phyloP scores from a whole-genome alignment of 768 basidiomycete species.

The Trametopsis cervina region DNA sequence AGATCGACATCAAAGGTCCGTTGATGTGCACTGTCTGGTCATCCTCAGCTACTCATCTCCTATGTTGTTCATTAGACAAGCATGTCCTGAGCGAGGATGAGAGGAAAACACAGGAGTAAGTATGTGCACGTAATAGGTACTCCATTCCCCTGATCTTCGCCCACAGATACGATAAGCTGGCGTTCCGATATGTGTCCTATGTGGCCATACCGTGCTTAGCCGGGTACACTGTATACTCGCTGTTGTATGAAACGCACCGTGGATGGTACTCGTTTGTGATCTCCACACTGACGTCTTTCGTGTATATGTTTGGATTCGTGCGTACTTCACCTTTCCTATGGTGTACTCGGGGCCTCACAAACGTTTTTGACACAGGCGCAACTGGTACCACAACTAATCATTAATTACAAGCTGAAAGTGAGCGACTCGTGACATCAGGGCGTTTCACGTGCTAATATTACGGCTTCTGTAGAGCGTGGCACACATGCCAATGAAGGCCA shows the following conservation, averaged over 20 bases:
- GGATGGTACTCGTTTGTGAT: constrained; percentile 98
- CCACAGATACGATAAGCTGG: constrained; percentile 77
- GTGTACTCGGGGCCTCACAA: constrained; percentile 13
- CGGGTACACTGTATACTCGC: constrained; percentile 73
- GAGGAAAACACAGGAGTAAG: constrained; percentile 94
- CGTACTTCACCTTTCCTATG: constrained; percentile 31
- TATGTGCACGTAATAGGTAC: constrained; percentile 8
- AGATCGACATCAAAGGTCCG: constrained; percentile 74
- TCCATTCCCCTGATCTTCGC: background rate
- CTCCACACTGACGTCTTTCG: constrained; percentile 86
- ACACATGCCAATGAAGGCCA: constrained; percentile 98
- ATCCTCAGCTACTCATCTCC: too few species aligned
- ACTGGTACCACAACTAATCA: constrained; percentile 82
- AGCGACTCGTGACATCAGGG: constrained; percentile 12
- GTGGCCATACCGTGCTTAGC: constrained; percentile 77
- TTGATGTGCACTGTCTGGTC: constrained; percentile 6
- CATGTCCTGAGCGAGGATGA: constrained; percentile 96
- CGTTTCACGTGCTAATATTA: constrained; percentile 4
- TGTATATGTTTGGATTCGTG: constrained; percentile 97
- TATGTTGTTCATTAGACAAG: constrained; percentile 52
- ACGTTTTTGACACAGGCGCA: constrained; percentile 54
- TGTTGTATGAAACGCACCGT: constrained; percentile 76
- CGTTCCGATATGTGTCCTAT: constrained; percentile 93
- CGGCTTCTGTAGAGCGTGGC: constrained; percentile 65
- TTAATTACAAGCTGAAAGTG: constrained; percentile 96